Percentiles rank a stretch among this genome's conserved stretches.
These are phyloP conservation scores for Remersonia thermophila DNA, from an alignment of 2,329 filamentous ascomycete species.

Conservation along the genomic window DNA sequence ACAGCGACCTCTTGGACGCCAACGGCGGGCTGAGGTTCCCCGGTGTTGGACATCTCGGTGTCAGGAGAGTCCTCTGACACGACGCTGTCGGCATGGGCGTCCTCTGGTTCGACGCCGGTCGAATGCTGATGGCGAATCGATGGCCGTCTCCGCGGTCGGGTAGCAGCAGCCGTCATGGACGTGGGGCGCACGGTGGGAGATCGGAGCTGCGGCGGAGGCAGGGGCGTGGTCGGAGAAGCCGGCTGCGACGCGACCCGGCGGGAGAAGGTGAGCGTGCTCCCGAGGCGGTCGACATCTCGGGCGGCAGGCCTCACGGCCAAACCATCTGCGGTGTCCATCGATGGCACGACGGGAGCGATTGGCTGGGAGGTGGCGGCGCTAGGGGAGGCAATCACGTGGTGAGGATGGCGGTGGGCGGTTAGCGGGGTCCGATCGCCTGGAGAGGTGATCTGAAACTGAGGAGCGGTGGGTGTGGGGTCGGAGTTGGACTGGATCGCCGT, in stretches of 20 bases:
- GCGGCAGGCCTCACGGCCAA: slow-evolving; percentile 61
- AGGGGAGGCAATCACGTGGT: slow-evolving; percentile 32
- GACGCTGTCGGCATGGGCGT: slow-evolving; percentile 72
- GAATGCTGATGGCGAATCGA: slow-evolving; percentile 86
- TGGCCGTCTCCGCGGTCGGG: slow-evolving; percentile 55
- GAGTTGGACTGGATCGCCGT: slow-evolving; percentile 26
- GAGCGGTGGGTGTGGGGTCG: slow-evolving; percentile 49
- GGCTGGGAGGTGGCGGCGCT: slow-evolving; percentile 49
- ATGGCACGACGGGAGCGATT: slow-evolving; percentile 52
- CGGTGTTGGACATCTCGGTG: slow-evolving; percentile 66
- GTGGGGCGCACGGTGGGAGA: slow-evolving; percentile 43
- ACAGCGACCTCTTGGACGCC: slow-evolving; percentile 73
- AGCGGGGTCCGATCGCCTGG: slow-evolving; percentile 60
- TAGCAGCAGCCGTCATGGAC: slow-evolving; percentile 39
- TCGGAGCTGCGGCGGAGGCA: slow-evolving; percentile 51
- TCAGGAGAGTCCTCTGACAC: slow-evolving; percentile 66
- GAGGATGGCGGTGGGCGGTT: slow-evolving; percentile 16
- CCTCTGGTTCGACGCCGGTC: slow-evolving; percentile 69
- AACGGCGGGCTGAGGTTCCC: slow-evolving; percentile 69
- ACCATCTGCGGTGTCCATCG: slow-evolving; percentile 56
- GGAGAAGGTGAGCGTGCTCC: slow-evolving; percentile 64
- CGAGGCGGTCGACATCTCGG: slow-evolving; percentile 69
- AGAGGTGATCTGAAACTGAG: slow-evolving; percentile 54
- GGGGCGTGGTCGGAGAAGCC: slow-evolving; percentile 77
- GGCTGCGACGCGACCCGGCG: slow-evolving; percentile 71